Base-by-base conservation (phyloP, 176 grass and related monocot species). In the Triticum timopheevii region DNA sequence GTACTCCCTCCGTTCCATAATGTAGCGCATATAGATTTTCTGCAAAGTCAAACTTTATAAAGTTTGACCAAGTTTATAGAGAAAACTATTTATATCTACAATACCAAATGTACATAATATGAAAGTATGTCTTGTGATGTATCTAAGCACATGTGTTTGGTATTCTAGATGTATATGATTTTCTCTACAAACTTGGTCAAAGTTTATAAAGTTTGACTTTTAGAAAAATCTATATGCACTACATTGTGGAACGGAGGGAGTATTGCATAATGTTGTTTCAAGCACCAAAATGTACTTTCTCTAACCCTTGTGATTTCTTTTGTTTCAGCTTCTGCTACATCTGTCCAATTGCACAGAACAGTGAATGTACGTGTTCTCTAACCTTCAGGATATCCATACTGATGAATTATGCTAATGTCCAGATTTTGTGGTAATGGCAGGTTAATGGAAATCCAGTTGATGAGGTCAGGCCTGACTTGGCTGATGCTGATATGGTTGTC, bases 401-500 rank as follows among this genome's bases (percentile, higher is more conserved):
- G 73, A 62, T 63, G n/a, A 80, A 78, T 66, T 87, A 33, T 84
- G 76, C 23, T 88, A 17, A 96, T 56, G 61, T 65, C 66, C 69
- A 83, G 34, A 90, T 93, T 68, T 80, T 85, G 61, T 76, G 69
- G 64, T 62, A 47, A 62, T 87, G 72, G 28, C 88, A 95, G 96
- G 92, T 89, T 75, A 95, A 82, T 23, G 96, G 96, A 90, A 85
- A 89, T 78, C 96, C 88, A 42, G 68, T 91, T 90, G 96, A 98
- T 42, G 90, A 90, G 72, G 90, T 90, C 71, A 94, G 83, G 90
- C 93, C 96, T 47, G 96, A 98, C 67, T 77, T 98, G 47, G 92
- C 93, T 75, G 96, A 98, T 78, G 91, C 90, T 49, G 96, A 98
- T 86, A 93, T 98, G 93, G 80, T 98, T 61, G 92, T 98, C 61